phyloP scores from a whole-genome alignment of 2,329 filamentous ascomycete genomes.

The Emmonsia crescens region DNA sequence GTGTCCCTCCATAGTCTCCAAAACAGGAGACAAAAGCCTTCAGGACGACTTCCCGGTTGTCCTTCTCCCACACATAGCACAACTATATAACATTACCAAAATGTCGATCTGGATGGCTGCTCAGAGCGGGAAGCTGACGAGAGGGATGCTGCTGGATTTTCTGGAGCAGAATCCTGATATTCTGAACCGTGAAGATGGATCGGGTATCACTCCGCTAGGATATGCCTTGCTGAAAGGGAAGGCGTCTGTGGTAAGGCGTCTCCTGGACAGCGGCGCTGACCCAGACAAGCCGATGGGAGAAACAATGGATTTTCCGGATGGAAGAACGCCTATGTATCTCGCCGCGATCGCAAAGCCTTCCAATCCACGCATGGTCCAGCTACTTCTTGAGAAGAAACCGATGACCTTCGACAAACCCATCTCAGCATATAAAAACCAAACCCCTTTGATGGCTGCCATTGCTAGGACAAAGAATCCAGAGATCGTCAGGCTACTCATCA shows the following conservation, averaged over 20 bases:
- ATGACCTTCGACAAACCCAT: not conserved
- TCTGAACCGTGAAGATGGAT: conserved; percentile 6
- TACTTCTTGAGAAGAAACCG: not conserved
- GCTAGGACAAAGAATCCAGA: not conserved
- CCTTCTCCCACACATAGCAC: not conserved
- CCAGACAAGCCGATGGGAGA: not conserved
- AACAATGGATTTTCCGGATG: not conserved
- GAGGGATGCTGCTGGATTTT: conserved; percentile 5
- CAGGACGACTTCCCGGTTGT: too few relatives aligned
- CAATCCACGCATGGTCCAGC: not conserved
- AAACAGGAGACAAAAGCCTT: not conserved
- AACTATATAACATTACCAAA: not conserved
- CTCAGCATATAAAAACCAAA: not conserved
- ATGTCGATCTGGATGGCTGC: not conserved
- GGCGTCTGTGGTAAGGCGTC: not conserved
- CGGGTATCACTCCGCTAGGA: not conserved
- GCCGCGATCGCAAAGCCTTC: not conserved
- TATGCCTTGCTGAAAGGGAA: not conserved
- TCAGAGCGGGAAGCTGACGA: conserved; percentile 4
- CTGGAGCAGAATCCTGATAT: conserved; percentile 5
- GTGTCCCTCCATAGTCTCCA: not conserved
- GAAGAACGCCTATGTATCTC: not conserved
- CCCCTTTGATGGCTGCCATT: not conserved
- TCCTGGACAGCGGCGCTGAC: not conserved
- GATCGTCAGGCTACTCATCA: not conserved